These are phyloP conservation scores for Phialophora tarda DNA, from an alignment of 2,329 filamentous ascomycete genomes.

Conservation along the genomic window DNA sequence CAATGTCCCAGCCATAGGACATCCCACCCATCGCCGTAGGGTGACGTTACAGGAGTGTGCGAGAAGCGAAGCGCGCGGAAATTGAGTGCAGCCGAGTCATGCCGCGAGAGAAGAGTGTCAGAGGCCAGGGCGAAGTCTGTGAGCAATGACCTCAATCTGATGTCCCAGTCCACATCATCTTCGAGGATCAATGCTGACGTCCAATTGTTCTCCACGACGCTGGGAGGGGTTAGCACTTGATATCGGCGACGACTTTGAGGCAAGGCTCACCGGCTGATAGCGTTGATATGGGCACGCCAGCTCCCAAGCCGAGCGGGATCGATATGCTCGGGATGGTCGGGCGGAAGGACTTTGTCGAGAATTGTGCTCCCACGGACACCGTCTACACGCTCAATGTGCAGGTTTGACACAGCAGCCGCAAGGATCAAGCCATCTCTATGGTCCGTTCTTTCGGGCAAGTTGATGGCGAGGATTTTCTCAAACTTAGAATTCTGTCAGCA, in stretches of 20 bases:
- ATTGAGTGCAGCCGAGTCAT: background rate
- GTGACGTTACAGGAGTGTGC: background rate
- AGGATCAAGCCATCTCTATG: slow-evolving; percentile 3
- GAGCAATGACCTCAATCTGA: background rate
- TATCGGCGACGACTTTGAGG: background rate
- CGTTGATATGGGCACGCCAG: slow-evolving; percentile 6
- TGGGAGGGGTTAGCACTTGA: background rate
- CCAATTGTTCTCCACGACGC: slow-evolving; percentile 1
- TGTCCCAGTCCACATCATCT: slow-evolving; percentile 6
- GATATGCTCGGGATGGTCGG: slow-evolving; percentile 1
- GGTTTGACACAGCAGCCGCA: background rate
- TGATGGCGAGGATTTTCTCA: slow-evolving; percentile 3
- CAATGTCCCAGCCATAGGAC: slow-evolving; percentile 5
- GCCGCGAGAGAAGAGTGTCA: background rate
- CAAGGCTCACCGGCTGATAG: background rate
- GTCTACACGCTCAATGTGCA: slow-evolving; percentile 1
- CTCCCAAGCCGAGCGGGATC: background rate
- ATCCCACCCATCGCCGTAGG: slow-evolving; percentile 1
- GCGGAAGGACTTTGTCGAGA: slow-evolving; percentile 2
- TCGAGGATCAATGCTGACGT: slow-evolving; percentile 8
- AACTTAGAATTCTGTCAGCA: background rate
- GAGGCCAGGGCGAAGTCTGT: background rate
- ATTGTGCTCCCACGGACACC: background rate
- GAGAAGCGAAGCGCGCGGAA: background rate
- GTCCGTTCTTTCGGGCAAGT: slow-evolving; percentile 1